phyloP scores from a whole-genome alignment of 202 grass and related monocot species.

The Digitaria exilis region DNA sequence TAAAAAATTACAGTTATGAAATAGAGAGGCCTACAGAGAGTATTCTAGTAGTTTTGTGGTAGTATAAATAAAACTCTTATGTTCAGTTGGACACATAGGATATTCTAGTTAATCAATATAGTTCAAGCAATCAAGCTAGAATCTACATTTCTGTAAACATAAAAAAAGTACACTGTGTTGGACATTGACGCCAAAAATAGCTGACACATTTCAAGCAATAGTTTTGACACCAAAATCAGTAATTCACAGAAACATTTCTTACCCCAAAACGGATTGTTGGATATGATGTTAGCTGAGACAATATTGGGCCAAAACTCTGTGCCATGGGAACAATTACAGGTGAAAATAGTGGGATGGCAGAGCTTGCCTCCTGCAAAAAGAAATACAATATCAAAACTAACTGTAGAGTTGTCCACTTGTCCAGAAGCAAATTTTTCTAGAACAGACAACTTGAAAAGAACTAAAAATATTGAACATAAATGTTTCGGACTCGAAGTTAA shows the following conservation, averaged over 20 bases:
- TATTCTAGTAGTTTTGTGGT: neutral
- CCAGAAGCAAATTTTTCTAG: neutral
- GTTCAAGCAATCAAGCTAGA: neutral
- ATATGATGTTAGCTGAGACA: constrained; percentile 82
- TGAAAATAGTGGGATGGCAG: constrained; percentile 87
- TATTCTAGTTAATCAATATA: neutral
- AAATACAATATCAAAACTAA: constrained; percentile 9
- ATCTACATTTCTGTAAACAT: no score
- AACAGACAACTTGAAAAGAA: constrained; percentile 5
- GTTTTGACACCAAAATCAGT: constrained; percentile 3
- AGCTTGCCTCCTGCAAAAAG: constrained; percentile 84
- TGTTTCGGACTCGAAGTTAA: neutral
- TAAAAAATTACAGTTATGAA: neutral
- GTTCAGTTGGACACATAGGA: neutral
- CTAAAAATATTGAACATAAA: neutral
- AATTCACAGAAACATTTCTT: constrained; percentile 21
- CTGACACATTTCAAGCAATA: neutral
- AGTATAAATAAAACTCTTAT: neutral
- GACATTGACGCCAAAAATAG: no score
- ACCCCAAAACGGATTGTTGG: constrained; percentile 84
- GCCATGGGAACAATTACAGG: constrained; percentile 97
- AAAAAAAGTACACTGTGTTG: neutral
- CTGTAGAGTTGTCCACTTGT: neutral
- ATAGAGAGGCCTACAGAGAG: neutral
- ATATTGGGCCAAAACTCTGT: constrained; percentile 91